Evolutionary conservation across 202 grass and related monocot species (phyloP), one percentile per base, ranked within the genome.

Genomic region (Setaria viridis): DNA sequence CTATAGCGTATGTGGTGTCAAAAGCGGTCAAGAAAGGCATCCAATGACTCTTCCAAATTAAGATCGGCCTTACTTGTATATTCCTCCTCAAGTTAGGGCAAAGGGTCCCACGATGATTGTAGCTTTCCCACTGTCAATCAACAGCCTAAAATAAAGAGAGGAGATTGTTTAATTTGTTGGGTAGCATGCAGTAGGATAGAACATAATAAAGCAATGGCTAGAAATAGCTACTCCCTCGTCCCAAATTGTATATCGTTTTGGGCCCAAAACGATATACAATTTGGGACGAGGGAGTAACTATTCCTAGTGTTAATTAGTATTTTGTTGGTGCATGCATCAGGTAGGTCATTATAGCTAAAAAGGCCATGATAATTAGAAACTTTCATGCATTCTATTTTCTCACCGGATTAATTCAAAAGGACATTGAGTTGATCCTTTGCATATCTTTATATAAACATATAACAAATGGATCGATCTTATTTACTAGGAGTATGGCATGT

Each of bases 21-120:
- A 82, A 83, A 59, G 60, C 14, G 68, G 72, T 78, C 81, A 91
- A 87, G 81, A 91, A 87, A 87, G 80, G 70, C 81, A 84, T 81
- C 85, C 80, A 77, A 87, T 89, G 83, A 68, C 85, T 62, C 69
- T 76, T 76, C 74, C 78, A 54, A 74, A 53, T 32, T 50, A 84
- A 80, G 70, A 25, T 25, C 25, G 25, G 25, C 25, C 25, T 25
- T 25, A 25, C 25, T 25, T 25, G 25, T 25, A 25, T 25, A 25
- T 25, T 25, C 25, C 25, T 25, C 25, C 25, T 25, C 25, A 25
- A 25, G 25, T 25, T 25, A 25, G 25, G 25, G 25, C 25, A 25
- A 25, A 25, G 25, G 25, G 25, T 25, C 25, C 25, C 25, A 25
- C 0, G 25, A 25, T 25, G 25, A 25, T 25, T 25, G 25, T 25